phyloP scores from a whole-genome alignment of 2,329 filamentous ascomycete genomes.

The Ascochyta rabiei region DNA sequence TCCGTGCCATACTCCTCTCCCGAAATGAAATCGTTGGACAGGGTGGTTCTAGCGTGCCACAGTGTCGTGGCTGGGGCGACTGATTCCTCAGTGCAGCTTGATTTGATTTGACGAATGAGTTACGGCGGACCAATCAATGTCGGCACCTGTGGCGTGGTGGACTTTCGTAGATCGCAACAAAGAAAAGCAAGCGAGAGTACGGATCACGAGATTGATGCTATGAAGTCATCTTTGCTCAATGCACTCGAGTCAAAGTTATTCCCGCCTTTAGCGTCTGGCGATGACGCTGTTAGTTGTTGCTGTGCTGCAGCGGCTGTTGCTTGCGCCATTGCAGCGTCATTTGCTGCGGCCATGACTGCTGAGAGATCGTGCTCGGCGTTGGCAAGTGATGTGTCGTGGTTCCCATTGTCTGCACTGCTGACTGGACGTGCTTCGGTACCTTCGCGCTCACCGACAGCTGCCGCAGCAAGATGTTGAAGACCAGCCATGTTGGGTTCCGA shows the following conservation, averaged over 20 bases:
- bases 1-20: not conserved
- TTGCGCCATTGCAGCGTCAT: constrained; percentile 44
- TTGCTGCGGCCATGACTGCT: constrained; percentile 45
- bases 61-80: too few species aligned
- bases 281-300: constrained; percentile 32
- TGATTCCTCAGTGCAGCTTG: not conserved
- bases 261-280: constrained; percentile 22
- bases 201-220: constrained; percentile 14
- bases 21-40: not conserved
- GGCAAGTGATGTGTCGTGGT: constrained; percentile 19
- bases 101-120: not conserved
- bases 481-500: constrained; percentile 47
- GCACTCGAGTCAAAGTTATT: constrained; percentile 21
- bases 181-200: not conserved
- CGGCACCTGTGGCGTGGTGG: not conserved
- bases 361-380: constrained; percentile 44
- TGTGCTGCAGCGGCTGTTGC: constrained; percentile 45
- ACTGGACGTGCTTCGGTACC: constrained; percentile 33
- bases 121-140: not conserved
- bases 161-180: not conserved
- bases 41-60: not conserved
- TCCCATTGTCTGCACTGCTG: constrained; percentile 35
- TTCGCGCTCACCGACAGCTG: constrained; percentile 47
- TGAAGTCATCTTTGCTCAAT: constrained; percentile 18
- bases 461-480: constrained; percentile 47